Conservation (phyloP, 1,139 yeast species). For the Scheffersomyces illinoinensis region DNA sequence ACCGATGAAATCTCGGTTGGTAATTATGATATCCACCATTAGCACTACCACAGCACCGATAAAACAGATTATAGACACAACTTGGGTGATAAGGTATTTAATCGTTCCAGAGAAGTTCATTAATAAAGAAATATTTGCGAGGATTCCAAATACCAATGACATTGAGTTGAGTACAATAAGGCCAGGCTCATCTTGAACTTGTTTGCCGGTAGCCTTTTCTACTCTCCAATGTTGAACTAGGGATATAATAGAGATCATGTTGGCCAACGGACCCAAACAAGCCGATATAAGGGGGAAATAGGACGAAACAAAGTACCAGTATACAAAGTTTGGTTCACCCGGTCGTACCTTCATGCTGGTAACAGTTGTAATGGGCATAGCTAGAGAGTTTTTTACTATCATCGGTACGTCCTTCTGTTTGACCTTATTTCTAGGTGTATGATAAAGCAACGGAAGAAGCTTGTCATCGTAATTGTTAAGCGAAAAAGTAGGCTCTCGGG, state of each 20-base stretch:
- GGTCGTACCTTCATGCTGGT: slow-evolving; percentile 39
- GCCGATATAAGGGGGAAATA: slow-evolving; percentile 75
- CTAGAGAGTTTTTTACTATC: slow-evolving; percentile 24
- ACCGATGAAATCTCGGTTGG: slow-evolving; percentile 17
- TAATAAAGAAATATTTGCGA: slow-evolving; percentile 65
- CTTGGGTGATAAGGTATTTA: slow-evolving; percentile 58
- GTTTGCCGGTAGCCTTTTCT: slow-evolving; percentile 20
- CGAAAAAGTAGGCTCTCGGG: neutral
- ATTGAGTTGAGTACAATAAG: slow-evolving; percentile 58
- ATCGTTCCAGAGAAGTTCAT: slow-evolving; percentile 64
- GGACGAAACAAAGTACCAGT: slow-evolving; percentile 65
- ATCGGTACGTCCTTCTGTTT: slow-evolving; percentile 16
- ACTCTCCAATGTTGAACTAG: slow-evolving; percentile 71
- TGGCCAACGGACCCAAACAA: slow-evolving; percentile 75
- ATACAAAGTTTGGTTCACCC: slow-evolving; percentile 46
- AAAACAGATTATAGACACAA: slow-evolving; percentile 65
- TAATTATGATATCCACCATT: slow-evolving; percentile 45
- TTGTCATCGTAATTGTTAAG: slow-evolving; percentile 4
- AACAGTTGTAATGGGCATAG: slow-evolving; percentile 34
- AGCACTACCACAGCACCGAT: slow-evolving; percentile 54
- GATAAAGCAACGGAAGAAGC: slow-evolving; percentile 6
- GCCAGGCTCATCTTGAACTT: slow-evolving; percentile 38
- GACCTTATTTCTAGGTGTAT: slow-evolving; percentile 3
- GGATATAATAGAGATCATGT: slow-evolving; percentile 69
- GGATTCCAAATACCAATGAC: slow-evolving; percentile 61